These are phyloP conservation scores for Leptographium lundbergii DNA, from an alignment of 2,329 filamentous ascomycete species.

Conservation along the genomic window DNA sequence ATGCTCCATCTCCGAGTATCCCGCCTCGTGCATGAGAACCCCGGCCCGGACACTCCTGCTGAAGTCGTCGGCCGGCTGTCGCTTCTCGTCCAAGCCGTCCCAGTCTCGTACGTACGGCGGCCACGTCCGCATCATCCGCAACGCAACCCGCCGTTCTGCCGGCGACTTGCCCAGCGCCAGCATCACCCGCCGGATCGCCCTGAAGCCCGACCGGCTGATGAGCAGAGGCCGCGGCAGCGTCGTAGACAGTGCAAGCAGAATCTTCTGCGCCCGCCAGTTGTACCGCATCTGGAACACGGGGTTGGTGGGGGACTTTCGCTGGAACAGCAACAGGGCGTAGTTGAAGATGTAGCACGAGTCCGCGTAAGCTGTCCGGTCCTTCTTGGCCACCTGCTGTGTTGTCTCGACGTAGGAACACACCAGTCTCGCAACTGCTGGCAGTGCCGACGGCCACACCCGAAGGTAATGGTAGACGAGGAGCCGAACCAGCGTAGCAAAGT, in stretches of 20 bases:
- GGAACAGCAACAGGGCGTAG: slow-evolving; percentile 23
- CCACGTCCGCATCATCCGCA: slow-evolving; percentile 40
- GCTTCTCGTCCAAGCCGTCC: slow-evolving; percentile 46
- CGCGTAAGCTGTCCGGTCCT: slow-evolving; percentile 13
- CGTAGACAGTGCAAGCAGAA: slow-evolving; percentile 39
- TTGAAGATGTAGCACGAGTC: slow-evolving; percentile 28
- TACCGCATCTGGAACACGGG: slow-evolving; percentile 25
- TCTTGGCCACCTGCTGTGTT: slow-evolving; percentile 6
- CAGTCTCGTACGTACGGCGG: slow-evolving; percentile 45
- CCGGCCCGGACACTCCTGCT: slow-evolving; percentile 41
- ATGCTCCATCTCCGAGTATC: slow-evolving; percentile 32
- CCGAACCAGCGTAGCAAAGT: slow-evolving; percentile 14
- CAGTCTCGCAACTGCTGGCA: slow-evolving; percentile 17
- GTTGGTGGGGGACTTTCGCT: slow-evolving; percentile 19
- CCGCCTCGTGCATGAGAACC: slow-evolving; percentile 41
- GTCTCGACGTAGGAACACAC: slow-evolving; percentile 15
- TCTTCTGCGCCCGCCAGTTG: slow-evolving; percentile 46
- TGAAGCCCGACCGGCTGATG: slow-evolving; percentile 39
- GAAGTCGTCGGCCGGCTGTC: slow-evolving; percentile 36
- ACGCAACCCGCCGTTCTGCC: slow-evolving; percentile 34
- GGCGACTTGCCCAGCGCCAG: slow-evolving; percentile 39
- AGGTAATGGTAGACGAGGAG: slow-evolving; percentile 18
- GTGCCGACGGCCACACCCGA: slow-evolving; percentile 18
- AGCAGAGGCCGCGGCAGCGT: slow-evolving; percentile 25
- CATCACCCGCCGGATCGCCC: slow-evolving; percentile 40